Evolutionary conservation across 2,329 filamentous ascomycete species (phyloP), one percentile per base, ranked within the genome.

Genomic region (Nannizzia gypsea): DNA sequence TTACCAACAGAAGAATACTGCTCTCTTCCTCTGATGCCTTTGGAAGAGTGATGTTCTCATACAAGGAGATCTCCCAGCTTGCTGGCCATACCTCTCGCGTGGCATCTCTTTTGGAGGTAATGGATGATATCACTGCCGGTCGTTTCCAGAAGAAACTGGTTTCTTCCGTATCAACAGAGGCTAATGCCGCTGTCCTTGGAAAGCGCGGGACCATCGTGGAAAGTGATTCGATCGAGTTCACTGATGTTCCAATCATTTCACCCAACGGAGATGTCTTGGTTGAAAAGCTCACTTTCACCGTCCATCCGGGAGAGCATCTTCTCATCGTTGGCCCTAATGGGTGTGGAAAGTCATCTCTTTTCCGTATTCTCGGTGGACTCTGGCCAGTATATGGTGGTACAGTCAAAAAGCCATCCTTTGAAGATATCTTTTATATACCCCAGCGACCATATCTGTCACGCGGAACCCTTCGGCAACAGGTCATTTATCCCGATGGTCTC

Each of bases 361-460:
- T 99, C 82, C 86, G 93, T 40, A 99, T 99, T 66, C 82, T 99
- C 0, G 93, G 93, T 63, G 93, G 93, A 0, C 80, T 99, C 2
- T 99, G 93, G 93, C 93, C 93, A 15, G 93, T 97, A 11, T 99
- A 99, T 73, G 92, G 93, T 64, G 93, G 93, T 57, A 90, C 83
- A 0, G 93, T 99, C 20, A 82, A 89, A 68, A 97, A 97, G 72
- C 93, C 93, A 1, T 85, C 88, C 1, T 93, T 92, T 68, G 85
- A 89, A 65, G 88, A 93, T 70, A 97, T 99, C 70, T 99, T 97
- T 76, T 99, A 99, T 76, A 95, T 99, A 64, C 93, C 93, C 0
- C 93, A 99, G 70, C 85, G 93, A 1, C 93, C 93, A 0, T 99
- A 99, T 70, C 81, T 99, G 1, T 93, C 89, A 13, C 85, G 90